phyloP scores from a whole-genome alignment of 73 alveolate genomes.

The Urostyla sp. region DNA sequence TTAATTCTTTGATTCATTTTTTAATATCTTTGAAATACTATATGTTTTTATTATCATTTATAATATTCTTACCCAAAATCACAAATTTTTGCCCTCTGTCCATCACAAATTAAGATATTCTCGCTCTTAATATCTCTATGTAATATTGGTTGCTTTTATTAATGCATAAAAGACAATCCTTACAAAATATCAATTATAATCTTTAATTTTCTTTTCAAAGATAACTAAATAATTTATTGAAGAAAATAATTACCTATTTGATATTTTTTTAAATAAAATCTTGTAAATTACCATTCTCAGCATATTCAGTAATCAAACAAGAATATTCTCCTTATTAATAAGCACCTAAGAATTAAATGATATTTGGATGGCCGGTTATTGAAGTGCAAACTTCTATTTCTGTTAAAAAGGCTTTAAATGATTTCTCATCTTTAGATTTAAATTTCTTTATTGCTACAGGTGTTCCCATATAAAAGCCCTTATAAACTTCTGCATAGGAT shows the following conservation, averaged over 20 bases:
- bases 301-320: slow-evolving; percentile 83
- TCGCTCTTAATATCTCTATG: slow-evolving; percentile 92
- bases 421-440: slow-evolving; percentile 6
- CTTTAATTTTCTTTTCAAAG: slow-evolving; percentile 53
- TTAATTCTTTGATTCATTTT: not conserved
- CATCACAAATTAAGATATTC: slow-evolving; percentile 68
- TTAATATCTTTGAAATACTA: slow-evolving; percentile 32
- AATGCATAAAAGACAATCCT: slow-evolving; percentile 86
- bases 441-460: slow-evolving; percentile 62
- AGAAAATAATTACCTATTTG: slow-evolving; percentile 58
- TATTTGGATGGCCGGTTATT: slow-evolving; percentile 83
- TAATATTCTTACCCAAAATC: slow-evolving; percentile 66
- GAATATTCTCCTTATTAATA: slow-evolving; percentile 74
- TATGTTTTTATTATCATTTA: not conserved
- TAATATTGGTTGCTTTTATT: slow-evolving; percentile 76
- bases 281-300: slow-evolving; percentile 84
- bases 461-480: slow-evolving; percentile 24
- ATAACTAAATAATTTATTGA: not conserved
- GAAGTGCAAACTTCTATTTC: slow-evolving; percentile 48
- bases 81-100: slow-evolving; percentile 48
- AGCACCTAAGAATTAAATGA: slow-evolving; percentile 89
- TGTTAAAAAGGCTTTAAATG: slow-evolving; percentile 48
- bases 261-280: not conserved
- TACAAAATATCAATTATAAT: slow-evolving; percentile 85
- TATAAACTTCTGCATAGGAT: slow-evolving; percentile 57